A percentile compares a stretch with the other conserved stretches of the same genome.
Evolutionary conservation across 1,284 basidiomycete species (phyloP).

Genomic region (Takashimella koratensis): DNA sequence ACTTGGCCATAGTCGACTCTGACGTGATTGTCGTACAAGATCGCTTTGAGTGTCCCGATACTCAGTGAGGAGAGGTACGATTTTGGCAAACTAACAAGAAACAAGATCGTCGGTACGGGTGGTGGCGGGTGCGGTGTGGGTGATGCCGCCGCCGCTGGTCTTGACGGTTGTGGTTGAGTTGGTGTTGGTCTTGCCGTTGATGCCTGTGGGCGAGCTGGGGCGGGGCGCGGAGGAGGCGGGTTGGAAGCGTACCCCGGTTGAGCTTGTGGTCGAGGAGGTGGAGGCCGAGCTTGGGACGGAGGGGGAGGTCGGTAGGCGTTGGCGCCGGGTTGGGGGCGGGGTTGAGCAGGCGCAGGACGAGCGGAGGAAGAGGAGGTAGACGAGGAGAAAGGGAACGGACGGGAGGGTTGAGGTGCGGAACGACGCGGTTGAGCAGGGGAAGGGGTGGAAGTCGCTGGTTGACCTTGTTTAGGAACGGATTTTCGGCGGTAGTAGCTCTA

Average conservation of each 20-base stretch:
- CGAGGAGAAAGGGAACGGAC: slow-evolving; percentile 2
- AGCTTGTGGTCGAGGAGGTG: slow-evolving; percentile 10
- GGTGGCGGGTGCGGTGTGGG: slow-evolving; percentile 44
- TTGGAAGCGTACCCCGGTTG: slow-evolving; percentile 8
- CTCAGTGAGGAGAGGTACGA: slow-evolving; percentile 60
- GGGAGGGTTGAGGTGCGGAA: slow-evolving; percentile 1
- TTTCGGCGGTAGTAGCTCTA: slow-evolving; percentile 43
- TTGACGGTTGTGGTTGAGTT: slow-evolving; percentile 14
- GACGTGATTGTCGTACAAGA: slow-evolving; percentile 61
- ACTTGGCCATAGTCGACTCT: slow-evolving; percentile 50
- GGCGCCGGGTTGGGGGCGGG: background rate
- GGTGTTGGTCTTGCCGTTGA: slow-evolving; percentile 9
- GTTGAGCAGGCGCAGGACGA: background rate
- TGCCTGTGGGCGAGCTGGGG: too few species aligned
- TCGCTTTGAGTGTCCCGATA: slow-evolving; percentile 64
- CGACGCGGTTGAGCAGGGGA: background rate
- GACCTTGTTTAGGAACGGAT: slow-evolving; percentile 37
- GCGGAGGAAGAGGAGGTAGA: slow-evolving; percentile 5
- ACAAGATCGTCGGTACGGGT: slow-evolving; percentile 58
- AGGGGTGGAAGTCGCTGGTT: slow-evolving; percentile 2
- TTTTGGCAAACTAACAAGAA: slow-evolving; percentile 60
- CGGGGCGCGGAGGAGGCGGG: slow-evolving; percentile 9
- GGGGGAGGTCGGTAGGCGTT: slow-evolving; percentile 6
- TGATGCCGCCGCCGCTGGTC: slow-evolving; percentile 10
- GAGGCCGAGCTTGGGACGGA: slow-evolving; percentile 9